A percentile compares a stretch with the other conserved stretches of the same genome.
Conservation (phyloP, 164 flowering plant species). For the Buxus sempervirens region DNA sequence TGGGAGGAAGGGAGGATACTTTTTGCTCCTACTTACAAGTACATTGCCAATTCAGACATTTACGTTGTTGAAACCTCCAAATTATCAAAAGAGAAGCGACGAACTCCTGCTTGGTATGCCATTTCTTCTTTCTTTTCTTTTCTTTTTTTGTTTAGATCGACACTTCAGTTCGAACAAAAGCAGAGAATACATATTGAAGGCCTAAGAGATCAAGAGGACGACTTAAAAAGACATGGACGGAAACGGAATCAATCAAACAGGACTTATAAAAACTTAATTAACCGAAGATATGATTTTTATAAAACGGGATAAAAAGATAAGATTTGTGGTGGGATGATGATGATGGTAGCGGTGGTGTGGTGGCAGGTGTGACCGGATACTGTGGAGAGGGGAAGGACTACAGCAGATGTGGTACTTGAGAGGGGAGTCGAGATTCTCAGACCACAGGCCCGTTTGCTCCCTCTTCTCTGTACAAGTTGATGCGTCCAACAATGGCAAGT, state of each 20-base stretch:
- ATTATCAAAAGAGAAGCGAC: slow-evolving; percentile 35
- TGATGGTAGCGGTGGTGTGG: no score
- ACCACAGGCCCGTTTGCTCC: slow-evolving; percentile 58
- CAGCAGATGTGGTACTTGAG: slow-evolving; percentile 47
- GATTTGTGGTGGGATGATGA: no score
- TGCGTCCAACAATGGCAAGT: not conserved
- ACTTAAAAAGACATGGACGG: no score
- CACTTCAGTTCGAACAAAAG: no score
- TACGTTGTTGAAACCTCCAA: slow-evolving; percentile 36
- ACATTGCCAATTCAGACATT: slow-evolving; percentile 41
- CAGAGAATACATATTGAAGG: no score
- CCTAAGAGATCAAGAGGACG: no score
- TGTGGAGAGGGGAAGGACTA: slow-evolving; percentile 64
- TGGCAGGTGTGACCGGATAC: slow-evolving; percentile 60
- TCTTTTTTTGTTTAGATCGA: no score
- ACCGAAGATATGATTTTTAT: no score
- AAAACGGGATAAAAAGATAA: no score
- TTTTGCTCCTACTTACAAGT: slow-evolving; percentile 70
- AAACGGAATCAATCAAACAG: no score
- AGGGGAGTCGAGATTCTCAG: slow-evolving; percentile 58
- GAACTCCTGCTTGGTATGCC: slow-evolving; percentile 62
- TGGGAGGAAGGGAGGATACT: slow-evolving; percentile 65
- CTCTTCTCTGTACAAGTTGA: slow-evolving; percentile 38
- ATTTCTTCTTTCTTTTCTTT: not conserved
- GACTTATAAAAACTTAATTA: no score